These are phyloP conservation scores for Waltergamsia citrina DNA, from an alignment of 2,329 filamentous ascomycete genomes.

Conservation along the genomic window DNA sequence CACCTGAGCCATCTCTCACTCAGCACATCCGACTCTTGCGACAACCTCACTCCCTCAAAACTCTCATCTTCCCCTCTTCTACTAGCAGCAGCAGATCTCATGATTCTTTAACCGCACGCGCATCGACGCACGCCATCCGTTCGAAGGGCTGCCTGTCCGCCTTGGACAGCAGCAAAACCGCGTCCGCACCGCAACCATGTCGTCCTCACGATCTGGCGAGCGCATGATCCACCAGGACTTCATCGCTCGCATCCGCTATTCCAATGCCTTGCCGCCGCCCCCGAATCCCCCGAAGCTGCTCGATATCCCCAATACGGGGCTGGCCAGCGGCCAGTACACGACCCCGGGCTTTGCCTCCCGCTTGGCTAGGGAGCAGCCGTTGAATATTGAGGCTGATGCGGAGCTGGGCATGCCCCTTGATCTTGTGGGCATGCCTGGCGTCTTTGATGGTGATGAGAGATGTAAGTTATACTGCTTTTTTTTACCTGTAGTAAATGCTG, in stretches of 20 bases:
- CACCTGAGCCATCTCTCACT: no score
- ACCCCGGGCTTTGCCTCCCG: constrained; percentile 83
- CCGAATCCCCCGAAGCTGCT: constrained; percentile 93
- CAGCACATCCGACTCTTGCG: no score
- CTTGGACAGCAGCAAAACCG: neutral
- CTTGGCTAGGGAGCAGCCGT: constrained; percentile 79
- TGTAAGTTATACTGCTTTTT: constrained; percentile 43
- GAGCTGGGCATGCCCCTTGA: constrained; percentile 97
- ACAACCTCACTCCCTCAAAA: no score
- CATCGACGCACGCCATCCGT: no score
- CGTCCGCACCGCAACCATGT: constrained; percentile 14
- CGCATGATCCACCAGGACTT: constrained; percentile 83
- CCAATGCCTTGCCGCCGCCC: constrained; percentile 89
- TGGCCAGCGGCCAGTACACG: constrained; percentile 81
- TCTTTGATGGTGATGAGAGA: constrained; percentile 91
- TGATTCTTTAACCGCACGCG: no score
- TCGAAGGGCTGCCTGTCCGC: constrained; percentile 8
- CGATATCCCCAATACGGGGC: constrained; percentile 88
- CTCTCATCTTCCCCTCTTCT: no score
- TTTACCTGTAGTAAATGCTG: neutral
- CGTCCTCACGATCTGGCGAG: constrained; percentile 35
- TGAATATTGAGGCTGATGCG: constrained; percentile 95
- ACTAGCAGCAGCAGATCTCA: no score
- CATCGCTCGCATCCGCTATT: constrained; percentile 90
- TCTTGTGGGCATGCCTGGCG: constrained; percentile 84